Percentiles rank a stretch among this genome's conserved stretches.
These are phyloP conservation scores for Gloeopeniophorella convolvens DNA, from an alignment of 768 basidiomycete genomes.

Conservation along the genomic window DNA sequence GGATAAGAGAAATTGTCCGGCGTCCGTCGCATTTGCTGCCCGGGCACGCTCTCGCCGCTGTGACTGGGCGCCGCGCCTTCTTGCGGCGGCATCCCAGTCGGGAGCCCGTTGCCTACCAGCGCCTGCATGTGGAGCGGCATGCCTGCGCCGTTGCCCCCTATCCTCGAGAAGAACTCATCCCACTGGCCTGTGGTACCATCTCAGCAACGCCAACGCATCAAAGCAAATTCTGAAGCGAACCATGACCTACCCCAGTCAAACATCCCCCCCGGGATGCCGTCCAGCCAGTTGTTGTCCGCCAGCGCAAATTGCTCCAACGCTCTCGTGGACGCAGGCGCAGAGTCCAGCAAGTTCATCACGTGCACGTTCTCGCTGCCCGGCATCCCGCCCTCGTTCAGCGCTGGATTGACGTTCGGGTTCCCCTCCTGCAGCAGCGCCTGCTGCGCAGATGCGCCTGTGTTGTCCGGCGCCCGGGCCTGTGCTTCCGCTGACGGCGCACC, in stretches of 20 bases:
- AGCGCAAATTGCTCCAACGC: slow-evolving; percentile 58
- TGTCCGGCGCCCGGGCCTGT: not conserved
- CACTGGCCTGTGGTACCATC: slow-evolving; percentile 54
- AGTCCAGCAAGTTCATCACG: slow-evolving; percentile 71
- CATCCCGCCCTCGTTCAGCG: slow-evolving; percentile 47
- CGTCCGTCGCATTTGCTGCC: no score
- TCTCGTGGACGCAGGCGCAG: slow-evolving; percentile 39
- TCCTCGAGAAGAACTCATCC: slow-evolving; percentile 71
- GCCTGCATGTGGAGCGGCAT: not conserved
- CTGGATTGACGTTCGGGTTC: slow-evolving; percentile 65
- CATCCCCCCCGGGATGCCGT: slow-evolving; percentile 78
- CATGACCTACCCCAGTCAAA: slow-evolving; percentile 83
- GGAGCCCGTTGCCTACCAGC: not conserved
- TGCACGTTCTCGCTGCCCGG: slow-evolving; percentile 47
- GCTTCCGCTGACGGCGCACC: slow-evolving; percentile 5
- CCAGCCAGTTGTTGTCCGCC: slow-evolving; percentile 63
- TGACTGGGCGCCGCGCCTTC: no score
- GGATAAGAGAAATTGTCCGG: no score
- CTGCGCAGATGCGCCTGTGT: slow-evolving; percentile 43
- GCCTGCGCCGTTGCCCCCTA: slow-evolving; percentile 7
- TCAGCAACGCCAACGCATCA: slow-evolving; percentile 7
- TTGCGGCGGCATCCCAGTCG: not conserved
- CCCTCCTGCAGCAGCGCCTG: slow-evolving; percentile 42
- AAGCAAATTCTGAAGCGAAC: slow-evolving; percentile 3
- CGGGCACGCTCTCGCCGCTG: no score